A percentile compares a stretch with the other conserved stretches of the same genome.
phyloP scores from a whole-genome alignment of 2,329 filamentous ascomycete genomes.

The Aspergillus intermedius region DNA sequence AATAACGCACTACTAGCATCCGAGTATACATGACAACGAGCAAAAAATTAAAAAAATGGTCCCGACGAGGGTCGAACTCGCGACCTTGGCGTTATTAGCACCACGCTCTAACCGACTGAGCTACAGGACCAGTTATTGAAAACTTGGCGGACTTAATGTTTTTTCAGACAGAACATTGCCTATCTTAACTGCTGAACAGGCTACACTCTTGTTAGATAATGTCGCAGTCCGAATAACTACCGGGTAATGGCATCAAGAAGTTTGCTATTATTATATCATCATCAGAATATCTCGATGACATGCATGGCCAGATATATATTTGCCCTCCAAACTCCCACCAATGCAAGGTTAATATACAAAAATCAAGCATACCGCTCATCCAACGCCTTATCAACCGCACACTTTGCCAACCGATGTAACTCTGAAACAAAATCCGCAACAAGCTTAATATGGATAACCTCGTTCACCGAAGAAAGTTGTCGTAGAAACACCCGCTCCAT shows the following conservation, averaged over 20 bases:
- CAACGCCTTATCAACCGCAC: constrained; percentile 39
- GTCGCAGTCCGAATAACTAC: too few species aligned
- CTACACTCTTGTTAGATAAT: too few species aligned
- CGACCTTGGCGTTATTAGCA: constrained; percentile 12
- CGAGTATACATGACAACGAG: too few species aligned
- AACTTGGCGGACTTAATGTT: rapidly evolving
- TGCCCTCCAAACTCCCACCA: too few species aligned
- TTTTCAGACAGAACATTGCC: too few species aligned
- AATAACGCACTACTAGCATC: too few species aligned
- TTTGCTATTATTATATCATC: too few species aligned
- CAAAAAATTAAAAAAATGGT: constrained; percentile 3
- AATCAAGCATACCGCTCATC: constrained; percentile 16
- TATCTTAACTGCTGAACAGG: too few species aligned
- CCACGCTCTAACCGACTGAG: constrained; percentile 12
- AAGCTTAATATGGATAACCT: constrained; percentile 36
- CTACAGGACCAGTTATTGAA: constrained; percentile 7
- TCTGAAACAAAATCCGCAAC: constrained; percentile 42
- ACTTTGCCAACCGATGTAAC: constrained; percentile 38
- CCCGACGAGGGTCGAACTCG: constrained; percentile 12
- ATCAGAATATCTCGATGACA: too few species aligned
- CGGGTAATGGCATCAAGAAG: too few species aligned
- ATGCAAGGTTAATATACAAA: neutral
- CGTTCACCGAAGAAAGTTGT: constrained; percentile 25
- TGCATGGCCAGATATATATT: too few species aligned
- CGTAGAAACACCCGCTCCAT: constrained; percentile 33